Evolutionary conservation across 2,329 filamentous ascomycete species (phyloP), one percentile per base, ranked within the genome.

Genomic region (Claviceps maximensis): DNA sequence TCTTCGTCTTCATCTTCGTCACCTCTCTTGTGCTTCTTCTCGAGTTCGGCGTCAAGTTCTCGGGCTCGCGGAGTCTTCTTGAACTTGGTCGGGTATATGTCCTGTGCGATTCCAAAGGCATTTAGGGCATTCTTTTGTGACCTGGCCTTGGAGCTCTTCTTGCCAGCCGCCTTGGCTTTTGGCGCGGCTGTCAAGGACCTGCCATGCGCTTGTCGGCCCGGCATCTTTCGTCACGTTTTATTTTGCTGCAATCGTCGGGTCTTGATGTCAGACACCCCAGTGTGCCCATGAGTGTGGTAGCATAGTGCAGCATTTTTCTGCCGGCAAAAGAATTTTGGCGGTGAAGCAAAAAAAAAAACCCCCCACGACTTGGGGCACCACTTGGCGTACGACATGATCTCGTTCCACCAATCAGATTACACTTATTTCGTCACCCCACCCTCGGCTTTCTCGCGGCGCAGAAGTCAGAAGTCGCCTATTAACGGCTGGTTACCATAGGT

Each of bases 141-240:
- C 53, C 67, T 70, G n/a, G 72, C 65, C 57, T 76, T 78, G 40
- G 74, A 76, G 8, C 36, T 48, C 54, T 74, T 71, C 53, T 73
- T 71, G 56, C 56, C 55, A 27, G 55, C 53, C 25, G 61, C 54
- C 56, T 66, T 70, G 47, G 63, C 59, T 47, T 69, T 65, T 46
- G 66, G 61, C 41, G 61, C 62, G 12, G 71, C 64, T 57, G 76
- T 63, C 23, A 81, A 65, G 21, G 77, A 66, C 58, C 78, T 67
- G 36, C 79, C 79, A 63, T 82, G 78, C 46, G 78, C 69, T 69
- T 82, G 78, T 58, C 78, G 73, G 63, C 79, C 78, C 21, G 76
- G 73, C 78, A 82, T 81, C 23, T 27, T 47, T 33, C 7, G 45
- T 31, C 27, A 9, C 17, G 13, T 33, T 41, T 53, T 67, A 56